These are phyloP conservation scores for Penicillium sp. DNA, from an alignment of 2,329 filamentous ascomycete species.

Conservation along the genomic window DNA sequence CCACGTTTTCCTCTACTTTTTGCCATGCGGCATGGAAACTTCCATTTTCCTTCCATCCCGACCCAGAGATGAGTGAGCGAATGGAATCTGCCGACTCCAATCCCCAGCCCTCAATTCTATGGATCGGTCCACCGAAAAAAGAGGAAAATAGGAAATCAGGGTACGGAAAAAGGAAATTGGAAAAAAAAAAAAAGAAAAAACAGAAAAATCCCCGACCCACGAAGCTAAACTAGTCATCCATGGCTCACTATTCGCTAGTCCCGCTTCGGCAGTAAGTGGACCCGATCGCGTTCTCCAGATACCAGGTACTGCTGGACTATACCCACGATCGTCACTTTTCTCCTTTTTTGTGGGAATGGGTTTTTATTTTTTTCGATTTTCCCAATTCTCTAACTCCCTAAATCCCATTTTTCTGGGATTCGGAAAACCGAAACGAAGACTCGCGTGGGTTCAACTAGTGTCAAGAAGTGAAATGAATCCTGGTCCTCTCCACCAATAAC, in stretches of 20 bases:
- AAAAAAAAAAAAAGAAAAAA: neutral
- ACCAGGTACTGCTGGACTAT: neutral
- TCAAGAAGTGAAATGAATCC: neutral
- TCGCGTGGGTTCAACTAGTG: neutral
- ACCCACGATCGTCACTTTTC: constrained; percentile 10
- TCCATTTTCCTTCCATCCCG: neutral
- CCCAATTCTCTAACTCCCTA: neutral
- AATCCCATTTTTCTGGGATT: neutral
- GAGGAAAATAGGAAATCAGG: neutral
- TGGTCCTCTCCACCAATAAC: neutral
- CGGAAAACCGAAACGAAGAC: neutral
- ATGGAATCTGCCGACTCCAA: neutral
- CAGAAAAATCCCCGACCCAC: constrained; percentile 2
- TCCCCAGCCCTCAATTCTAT: neutral
- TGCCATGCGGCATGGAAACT: constrained; percentile 8
- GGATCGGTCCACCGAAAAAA: neutral
- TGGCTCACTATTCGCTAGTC: constrained; percentile 11
- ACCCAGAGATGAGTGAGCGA: neutral
- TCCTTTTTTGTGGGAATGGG: neutral
- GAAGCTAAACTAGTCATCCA: constrained; percentile 4
- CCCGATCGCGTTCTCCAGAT: constrained; percentile 8
- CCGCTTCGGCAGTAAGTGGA: constrained; percentile 8
- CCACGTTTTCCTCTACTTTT: constrained; percentile 2
- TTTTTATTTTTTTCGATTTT: neutral
- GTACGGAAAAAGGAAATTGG: neutral